Conservation (phyloP, 2,329 filamentous ascomycete genomes). For the Boeremia exigua region DNA sequence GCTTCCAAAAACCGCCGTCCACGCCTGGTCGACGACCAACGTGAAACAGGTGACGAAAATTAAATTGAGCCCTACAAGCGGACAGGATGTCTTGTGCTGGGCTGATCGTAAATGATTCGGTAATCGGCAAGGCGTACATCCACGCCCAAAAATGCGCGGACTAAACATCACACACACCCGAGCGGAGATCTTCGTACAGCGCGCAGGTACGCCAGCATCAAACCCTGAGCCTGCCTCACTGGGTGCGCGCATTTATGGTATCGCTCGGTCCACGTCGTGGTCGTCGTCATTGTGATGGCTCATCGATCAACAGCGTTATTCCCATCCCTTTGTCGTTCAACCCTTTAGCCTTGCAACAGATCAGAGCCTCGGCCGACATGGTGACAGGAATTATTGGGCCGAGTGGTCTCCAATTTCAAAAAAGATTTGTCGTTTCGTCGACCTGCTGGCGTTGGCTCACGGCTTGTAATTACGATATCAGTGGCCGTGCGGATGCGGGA, state of each 20-base stretch:
- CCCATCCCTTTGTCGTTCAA: slow-evolving; percentile 5
- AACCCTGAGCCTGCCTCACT: slow-evolving; percentile 4
- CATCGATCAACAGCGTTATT: slow-evolving; percentile 31
- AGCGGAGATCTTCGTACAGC: slow-evolving; percentile 7
- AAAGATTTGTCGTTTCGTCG: slow-evolving; percentile 13
- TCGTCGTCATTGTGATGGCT: slow-evolving; percentile 29
- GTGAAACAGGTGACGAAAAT: slow-evolving; percentile 27
- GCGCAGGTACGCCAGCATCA: slow-evolving; percentile 6
- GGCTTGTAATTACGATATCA: slow-evolving; percentile 10
- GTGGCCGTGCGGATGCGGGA: slow-evolving; percentile 9
- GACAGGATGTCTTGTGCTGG: slow-evolving; percentile 1
- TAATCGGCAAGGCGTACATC: slow-evolving; percentile 27
- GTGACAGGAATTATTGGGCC: slow-evolving; percentile 20
- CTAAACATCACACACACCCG: slow-evolving; percentile 19
- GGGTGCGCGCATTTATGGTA: slow-evolving; percentile 7
- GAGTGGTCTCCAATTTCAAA: slow-evolving; percentile 19
- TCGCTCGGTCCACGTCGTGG: slow-evolving; percentile 9
- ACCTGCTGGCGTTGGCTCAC: slow-evolving; percentile 28
- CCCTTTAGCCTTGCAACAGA: slow-evolving; percentile 10
- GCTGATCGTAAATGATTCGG: slow-evolving; percentile 13
- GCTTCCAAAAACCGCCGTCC: slow-evolving; percentile 20
- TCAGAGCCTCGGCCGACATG: slow-evolving; percentile 34
- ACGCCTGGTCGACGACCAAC: slow-evolving; percentile 23
- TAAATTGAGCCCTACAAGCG: slow-evolving; percentile 4
- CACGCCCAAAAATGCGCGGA: slow-evolving; percentile 32